phyloP scores from a whole-genome alignment of 1,139 yeast genomes.

The Suhomyces bokatorum region DNA sequence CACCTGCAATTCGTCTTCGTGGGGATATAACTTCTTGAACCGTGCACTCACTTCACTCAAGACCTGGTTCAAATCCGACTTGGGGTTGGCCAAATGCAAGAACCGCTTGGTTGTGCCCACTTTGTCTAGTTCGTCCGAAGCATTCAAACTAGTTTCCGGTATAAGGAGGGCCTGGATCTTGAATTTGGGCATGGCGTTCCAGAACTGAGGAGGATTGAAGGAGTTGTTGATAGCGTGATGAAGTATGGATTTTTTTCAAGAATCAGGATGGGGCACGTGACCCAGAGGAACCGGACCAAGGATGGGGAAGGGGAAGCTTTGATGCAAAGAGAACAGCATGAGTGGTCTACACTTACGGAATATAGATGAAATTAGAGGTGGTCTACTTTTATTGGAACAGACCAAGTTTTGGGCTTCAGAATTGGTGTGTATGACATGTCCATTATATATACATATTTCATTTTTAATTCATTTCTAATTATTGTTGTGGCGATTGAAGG shows the following conservation, averaged over 20 bases:
- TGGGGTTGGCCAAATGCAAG: constrained; percentile 57
- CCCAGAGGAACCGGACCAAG: neutral
- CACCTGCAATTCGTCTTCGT: constrained; percentile 52
- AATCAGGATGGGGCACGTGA: neutral
- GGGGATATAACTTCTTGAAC: constrained; percentile 63
- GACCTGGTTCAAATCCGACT: constrained; percentile 45
- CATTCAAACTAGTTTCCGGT: constrained; percentile 26
- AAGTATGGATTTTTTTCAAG: neutral
- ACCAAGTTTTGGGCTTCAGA: no score
- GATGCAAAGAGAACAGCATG: neutral
- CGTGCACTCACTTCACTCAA: constrained; percentile 52
- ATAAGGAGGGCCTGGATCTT: constrained; percentile 44
- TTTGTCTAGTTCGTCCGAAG: constrained; percentile 17
- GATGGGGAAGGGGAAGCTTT: neutral
- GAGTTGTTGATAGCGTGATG: neutral
- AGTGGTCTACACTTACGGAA: no score
- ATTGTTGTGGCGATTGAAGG: no score
- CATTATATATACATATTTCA: no score
- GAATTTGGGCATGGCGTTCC: constrained; percentile 27
- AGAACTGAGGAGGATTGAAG: neutral
- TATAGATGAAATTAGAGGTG: no score
- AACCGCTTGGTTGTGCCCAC: constrained; percentile 31
- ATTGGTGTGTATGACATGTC: no score
- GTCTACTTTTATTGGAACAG: no score
- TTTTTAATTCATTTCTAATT: no score